Base-by-base conservation (phyloP, 228 moss, liverwort and hornwort genomes). In the Sphagnum fallax region DNA sequence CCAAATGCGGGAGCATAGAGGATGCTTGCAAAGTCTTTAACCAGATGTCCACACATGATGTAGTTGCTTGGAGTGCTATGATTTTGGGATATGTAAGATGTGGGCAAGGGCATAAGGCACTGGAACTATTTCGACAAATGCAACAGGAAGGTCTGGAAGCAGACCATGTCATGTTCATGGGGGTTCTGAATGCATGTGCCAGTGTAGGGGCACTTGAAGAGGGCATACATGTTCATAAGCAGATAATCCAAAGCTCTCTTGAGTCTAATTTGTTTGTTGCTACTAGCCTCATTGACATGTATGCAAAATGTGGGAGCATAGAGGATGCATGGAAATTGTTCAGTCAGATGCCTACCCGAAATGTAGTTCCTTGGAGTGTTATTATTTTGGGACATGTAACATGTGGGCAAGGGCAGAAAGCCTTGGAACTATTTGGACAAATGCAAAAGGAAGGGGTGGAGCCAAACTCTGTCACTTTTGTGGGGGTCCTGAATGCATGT, bases 281-380 rank as follows among this genome's bases (percentile, higher is more conserved):
- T 8, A 68, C 32, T 68, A 48, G 32, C 16, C 53, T 68, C 18
- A 52, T 53, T 13, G 53, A 57, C 51, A 58, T 68, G 51, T 68
- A 68, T 53, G 57, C 53, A 15, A 68, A 68, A 52, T 68, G 68
- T 68, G 68, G 68, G 52, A 68, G 68, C 14, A 47, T 68, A 12
- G 14, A 53, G 68, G 68, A 68, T 52, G 68, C 68, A 32, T 13
- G 68, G n/a, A 51, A 68, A 12, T 51, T 53, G 51, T 68, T 68
- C 49, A 52, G 53, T 18, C 52, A 32, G n/a, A 68, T 68, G 68
- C 16, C 68, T 55, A 18, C 16, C 4, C 68, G 68, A 13, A 48
- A 53, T 68, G 68, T 53, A 15, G 18, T 68, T 18, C 15, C 68
- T 8, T 68, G 68, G 68, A 68, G 52, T 68, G 55, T 15, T 14